phyloP scores from a whole-genome alignment of 2,329 filamentous ascomycete genomes.

The Penicillium expansum region DNA sequence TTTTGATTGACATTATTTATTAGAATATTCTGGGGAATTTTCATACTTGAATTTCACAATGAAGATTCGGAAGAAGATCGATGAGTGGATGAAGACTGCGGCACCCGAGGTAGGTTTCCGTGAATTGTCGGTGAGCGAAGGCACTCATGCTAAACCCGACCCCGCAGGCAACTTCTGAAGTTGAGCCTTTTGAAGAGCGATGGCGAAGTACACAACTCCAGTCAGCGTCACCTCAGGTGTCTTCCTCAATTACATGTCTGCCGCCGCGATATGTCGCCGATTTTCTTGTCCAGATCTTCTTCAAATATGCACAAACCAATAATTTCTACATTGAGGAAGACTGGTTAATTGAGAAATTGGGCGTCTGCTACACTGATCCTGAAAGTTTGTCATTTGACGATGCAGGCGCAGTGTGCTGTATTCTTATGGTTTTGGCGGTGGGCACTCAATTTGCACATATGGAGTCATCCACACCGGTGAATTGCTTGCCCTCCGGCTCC shows the following conservation, averaged over 20 bases:
- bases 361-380: constrained; percentile 39
- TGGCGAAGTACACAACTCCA: constrained; percentile 45
- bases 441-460: constrained; percentile 47
- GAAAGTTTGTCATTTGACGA: constrained; percentile 38
- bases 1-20: not conserved
- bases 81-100: constrained; percentile 43
- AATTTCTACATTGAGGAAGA: constrained; percentile 46
- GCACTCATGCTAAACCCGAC: constrained; percentile 8
- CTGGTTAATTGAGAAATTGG: constrained; percentile 42
- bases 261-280: constrained; percentile 46
- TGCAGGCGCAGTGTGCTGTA: constrained; percentile 41
- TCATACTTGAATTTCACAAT: constrained; percentile 47
- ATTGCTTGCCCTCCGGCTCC: constrained; percentile 27
- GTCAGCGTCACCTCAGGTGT: constrained; percentile 39
- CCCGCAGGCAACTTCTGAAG: constrained; percentile 35
- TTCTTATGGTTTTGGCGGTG: constrained; percentile 45
- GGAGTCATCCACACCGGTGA: constrained; percentile 39
- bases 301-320: constrained; percentile 45
- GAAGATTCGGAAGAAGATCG: constrained; percentile 44
- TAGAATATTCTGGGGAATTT: constrained; percentile 48
- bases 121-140: not conserved
- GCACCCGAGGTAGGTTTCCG: constrained; percentile 34
- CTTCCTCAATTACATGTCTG: constrained; percentile 39
- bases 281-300: constrained; percentile 44
- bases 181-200: constrained; percentile 42